Conservation (phyloP, 305 asterid genomes). For the Fraxinus latifolia region DNA sequence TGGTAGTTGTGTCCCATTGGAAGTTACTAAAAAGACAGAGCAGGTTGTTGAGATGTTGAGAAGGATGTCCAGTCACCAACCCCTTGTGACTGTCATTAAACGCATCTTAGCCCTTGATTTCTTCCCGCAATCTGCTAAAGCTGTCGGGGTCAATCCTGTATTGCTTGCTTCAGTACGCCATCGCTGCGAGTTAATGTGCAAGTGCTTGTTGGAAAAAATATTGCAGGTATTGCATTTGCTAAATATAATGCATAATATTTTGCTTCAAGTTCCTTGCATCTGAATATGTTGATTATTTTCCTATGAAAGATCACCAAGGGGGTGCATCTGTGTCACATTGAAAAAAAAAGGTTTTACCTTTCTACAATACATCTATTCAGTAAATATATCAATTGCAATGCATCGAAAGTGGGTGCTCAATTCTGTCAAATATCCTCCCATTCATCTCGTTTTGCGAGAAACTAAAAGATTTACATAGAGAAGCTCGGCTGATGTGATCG, state of each 20-base stretch:
- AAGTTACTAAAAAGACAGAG: constrained; percentile 88
- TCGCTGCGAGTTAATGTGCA: constrained; percentile 98
- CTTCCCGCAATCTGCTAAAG: constrained; percentile 98
- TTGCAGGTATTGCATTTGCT: constrained; percentile 62
- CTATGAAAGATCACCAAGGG: constrained; percentile 8
- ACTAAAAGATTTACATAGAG: constrained; percentile 14
- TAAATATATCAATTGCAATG: constrained; percentile 6
- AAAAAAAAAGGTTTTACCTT: neutral
- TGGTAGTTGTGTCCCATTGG: constrained; percentile 93
- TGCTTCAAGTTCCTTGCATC: constrained; percentile 23
- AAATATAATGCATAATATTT: constrained; percentile 14
- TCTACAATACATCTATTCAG: constrained; percentile 6
- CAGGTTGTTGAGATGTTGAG: constrained; percentile 90
- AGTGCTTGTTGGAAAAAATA: constrained; percentile 87
- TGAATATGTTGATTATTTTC: neutral
- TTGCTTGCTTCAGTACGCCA: constrained; percentile 93
- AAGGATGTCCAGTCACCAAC: constrained; percentile 76
- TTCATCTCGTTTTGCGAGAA: neutral
- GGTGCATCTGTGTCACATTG: neutral
- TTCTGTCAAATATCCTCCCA: constrained; percentile 21
- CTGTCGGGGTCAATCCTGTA: constrained; percentile 90
- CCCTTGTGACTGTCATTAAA: constrained; percentile 72
- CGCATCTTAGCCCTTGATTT: constrained; percentile 91
- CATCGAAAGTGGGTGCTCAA: constrained; percentile 18
- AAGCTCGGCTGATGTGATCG: constrained; percentile 10